These are phyloP conservation scores for Penicillium glabrum DNA, from an alignment of 2,329 filamentous ascomycete genomes.

Conservation along the genomic window DNA sequence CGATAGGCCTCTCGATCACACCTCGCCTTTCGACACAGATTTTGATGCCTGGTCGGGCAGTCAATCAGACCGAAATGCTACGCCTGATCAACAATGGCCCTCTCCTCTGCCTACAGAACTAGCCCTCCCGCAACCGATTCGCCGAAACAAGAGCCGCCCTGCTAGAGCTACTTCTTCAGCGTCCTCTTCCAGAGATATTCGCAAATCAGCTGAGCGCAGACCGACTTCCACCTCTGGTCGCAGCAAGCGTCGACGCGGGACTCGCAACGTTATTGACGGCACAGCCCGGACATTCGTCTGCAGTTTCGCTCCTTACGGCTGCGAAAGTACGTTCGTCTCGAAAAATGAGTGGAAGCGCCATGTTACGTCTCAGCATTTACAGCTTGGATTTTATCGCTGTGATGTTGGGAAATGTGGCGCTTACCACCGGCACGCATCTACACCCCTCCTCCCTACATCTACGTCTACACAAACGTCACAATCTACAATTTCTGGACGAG, in stretches of 20 bases:
- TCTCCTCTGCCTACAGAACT: slow-evolving; percentile 6
- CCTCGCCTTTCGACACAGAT: slow-evolving; percentile 8
- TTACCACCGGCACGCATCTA: slow-evolving; percentile 8
- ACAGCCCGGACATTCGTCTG: slow-evolving; percentile 65
- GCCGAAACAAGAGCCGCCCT: slow-evolving; percentile 5
- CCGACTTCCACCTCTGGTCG: slow-evolving; percentile 9
- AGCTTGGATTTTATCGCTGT: slow-evolving; percentile 74
- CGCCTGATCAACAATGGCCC: slow-evolving; percentile 12
- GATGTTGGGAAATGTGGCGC: slow-evolving; percentile 59
- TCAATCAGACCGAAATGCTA: slow-evolving; percentile 15
- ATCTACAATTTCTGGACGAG: slow-evolving; percentile 1
- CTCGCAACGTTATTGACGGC: not conserved
- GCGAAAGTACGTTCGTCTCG: slow-evolving; percentile 67
- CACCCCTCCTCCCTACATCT: slow-evolving; percentile 11
- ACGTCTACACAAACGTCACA: not conserved
- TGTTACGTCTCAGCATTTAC: slow-evolving; percentile 75
- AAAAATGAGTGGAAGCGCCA: slow-evolving; percentile 98
- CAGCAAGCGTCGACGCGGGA: slow-evolving; percentile 6
- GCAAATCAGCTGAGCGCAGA: slow-evolving; percentile 12
- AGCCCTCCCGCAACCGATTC: not conserved
- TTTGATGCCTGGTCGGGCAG: slow-evolving; percentile 10
- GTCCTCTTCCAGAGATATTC: slow-evolving; percentile 1
- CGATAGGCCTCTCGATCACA: slow-evolving; percentile 9
- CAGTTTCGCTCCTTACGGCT: slow-evolving; percentile 76
- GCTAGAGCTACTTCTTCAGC: not conserved